A percentile compares a stretch with the other conserved stretches of the same genome.
phyloP scores from a whole-genome alignment of 805 yeast genomes.

The Nakazawaea ambrosiae region DNA sequence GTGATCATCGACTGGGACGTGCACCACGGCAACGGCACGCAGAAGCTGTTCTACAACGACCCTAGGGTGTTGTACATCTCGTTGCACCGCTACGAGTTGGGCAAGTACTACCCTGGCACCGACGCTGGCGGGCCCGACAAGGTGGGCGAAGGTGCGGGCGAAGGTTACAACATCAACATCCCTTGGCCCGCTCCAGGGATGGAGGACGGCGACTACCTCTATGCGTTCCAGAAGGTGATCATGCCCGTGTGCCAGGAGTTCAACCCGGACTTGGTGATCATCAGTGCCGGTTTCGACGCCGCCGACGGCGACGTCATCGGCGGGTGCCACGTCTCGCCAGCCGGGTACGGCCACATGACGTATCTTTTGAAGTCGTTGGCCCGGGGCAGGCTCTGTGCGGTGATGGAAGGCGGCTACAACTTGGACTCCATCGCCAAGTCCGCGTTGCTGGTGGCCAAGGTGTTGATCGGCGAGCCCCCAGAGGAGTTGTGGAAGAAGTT shows the following conservation, averaged over 20 bases:
- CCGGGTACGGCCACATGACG: constrained; percentile 95
- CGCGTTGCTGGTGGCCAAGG: constrained; percentile 89
- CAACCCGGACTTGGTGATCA: constrained; percentile 86
- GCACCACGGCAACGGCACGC: constrained; percentile 99
- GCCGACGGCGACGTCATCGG: constrained; percentile 98
- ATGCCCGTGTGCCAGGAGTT: constrained; percentile 88
- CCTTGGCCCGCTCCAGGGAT: constrained; percentile 93
- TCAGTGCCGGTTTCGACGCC: constrained; percentile 96
- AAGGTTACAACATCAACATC: constrained; percentile 81
- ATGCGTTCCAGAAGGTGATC: constrained; percentile 80
- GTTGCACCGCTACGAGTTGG: constrained; percentile 87
- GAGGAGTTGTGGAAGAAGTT: constrained; percentile 57
- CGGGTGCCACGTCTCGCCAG: constrained; percentile 91
- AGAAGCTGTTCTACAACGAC: constrained; percentile 81
- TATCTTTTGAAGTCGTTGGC: constrained; percentile 85
- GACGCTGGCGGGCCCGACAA: constrained; percentile 74
- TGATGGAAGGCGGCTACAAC: constrained; percentile 95
- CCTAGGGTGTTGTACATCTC: constrained; percentile 89
- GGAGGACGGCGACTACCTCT: constrained; percentile 92
- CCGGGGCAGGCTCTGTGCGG: constrained; percentile 80
- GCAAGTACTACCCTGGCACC: constrained; percentile 91
- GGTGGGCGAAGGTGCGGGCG: constrained; percentile 81
- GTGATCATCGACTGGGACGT: constrained; percentile 96
- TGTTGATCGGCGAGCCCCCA: constrained; percentile 92
- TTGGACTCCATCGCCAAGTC: constrained; percentile 84